Evolutionary conservation across 768 basidiomycete genomes (phyloP), one percentile per base, ranked within the genome.

Genomic region (Calocybe cyanea): DNA sequence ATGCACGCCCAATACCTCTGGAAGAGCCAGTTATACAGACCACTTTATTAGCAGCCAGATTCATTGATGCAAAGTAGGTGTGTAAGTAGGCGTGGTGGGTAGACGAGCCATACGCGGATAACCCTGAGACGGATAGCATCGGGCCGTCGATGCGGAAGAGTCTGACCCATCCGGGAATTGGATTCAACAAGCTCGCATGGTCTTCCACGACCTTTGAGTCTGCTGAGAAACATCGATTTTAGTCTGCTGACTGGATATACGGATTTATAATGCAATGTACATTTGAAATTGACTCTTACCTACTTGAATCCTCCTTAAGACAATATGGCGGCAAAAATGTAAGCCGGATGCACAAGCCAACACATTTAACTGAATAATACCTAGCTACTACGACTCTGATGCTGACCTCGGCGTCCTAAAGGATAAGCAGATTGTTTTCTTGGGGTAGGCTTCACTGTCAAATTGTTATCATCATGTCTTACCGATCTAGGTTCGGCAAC

Each of bases 11-110:
- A 47, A 89, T 89, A 17, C 85, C 87, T 48, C 81, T 70, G 6
- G 82, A 83, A n/a, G 81, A 72, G 14, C 85, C 85, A 13, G 86
- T 88, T 52, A 89, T 81, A 48, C 78, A 78, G 13, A 86, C 78
- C 32, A 85, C 64, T 59, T 85, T 85, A 55, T 71, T 67, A 17
- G 65, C 54, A 19, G 76, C 71, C 15, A 83, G 64, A 41, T 64
- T 52, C 70, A 73, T 76, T 7, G 9, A 25, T 24, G 38, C 20
- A 9, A 35, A 5, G 25, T 6, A 6, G 25, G 5, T 28, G 25
- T 28, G 25, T 11, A 28, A 11, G 25, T 11, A 28, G 11, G 25
- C 25, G n/a, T n/a, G n/a, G n/a, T n/a, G n/a, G n/a, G n/a, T n/a
- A n/a, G n/a, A n/a, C n/a, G n/a, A n/a, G n/a, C n/a, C n/a, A n/a